Base-by-base conservation (phyloP, 2,329 filamentous ascomycete species). In the Xylariaceae sp. region DNA sequence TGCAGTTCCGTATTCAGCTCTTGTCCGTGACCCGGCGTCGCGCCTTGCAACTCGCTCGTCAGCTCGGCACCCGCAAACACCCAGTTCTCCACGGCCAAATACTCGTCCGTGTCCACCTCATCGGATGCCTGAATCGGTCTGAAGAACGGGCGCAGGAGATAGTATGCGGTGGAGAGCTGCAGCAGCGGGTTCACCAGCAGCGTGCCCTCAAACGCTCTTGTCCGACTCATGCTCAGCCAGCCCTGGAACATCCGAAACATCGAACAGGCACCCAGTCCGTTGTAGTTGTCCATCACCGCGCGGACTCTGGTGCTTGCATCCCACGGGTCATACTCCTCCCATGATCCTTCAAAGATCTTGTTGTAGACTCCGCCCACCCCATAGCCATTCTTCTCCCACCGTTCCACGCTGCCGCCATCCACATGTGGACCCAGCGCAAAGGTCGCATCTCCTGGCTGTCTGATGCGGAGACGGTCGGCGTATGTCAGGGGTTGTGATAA, bases 171-270 rank as follows among this genome's bases (percentile, higher is more conserved):
- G 0, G 89, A 85, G 56, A 90, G 82, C 63, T 82, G 82, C 51
- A 94, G 75, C 55, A 95, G 77, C 0, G 92, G 92, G 68, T 92
- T 92, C 1, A 96, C 88, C 49, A 90, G 80, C 55, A 97, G 74
- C 0, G 92, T 94, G 0, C 92, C 92, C 75, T 96, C 87, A 4
- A 80, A 80, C 0, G 90, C 89, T 0, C 80, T 85, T 0, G 85
- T 88, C n/a, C 78, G 76, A 59, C 87, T 91, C 81, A 97, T 87
- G 61, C 83, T 84, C 55, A 97, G 74, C 92, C 92, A 97, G 15
- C 91, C 92, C 74, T 97, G 92, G 73, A 90, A 93, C 81, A 91
- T 88, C 45, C 93, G 83, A 74, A 96, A 92, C 78, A 92, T 90
- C 51, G 82, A 88, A 74, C 90, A 96, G 0, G 89, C 86, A 0